phyloP scores from a whole-genome alignment of 108 stramenopile genomes.

The Cyclostephanos tholiformis region DNA sequence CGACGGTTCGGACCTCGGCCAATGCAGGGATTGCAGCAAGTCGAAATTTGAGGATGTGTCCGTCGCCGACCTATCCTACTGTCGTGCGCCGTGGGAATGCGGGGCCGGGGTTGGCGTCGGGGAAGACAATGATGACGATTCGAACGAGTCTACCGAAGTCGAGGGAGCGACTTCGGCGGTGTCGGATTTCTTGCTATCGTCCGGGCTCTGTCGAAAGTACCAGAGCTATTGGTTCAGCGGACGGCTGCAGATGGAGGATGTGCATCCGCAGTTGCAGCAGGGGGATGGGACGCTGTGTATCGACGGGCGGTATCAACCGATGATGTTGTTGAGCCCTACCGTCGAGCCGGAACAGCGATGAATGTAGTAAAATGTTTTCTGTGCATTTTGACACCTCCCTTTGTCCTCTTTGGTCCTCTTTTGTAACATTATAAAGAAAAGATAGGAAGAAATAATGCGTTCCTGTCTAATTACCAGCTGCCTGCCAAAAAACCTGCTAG shows the following conservation, averaged over 20 bases:
- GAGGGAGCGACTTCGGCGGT: constrained; percentile 14
- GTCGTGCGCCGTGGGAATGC: constrained; percentile 48
- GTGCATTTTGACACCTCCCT: too few species aligned
- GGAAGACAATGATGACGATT: not conserved
- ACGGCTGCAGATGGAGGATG: constrained; percentile 53
- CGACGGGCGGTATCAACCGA: constrained; percentile 33
- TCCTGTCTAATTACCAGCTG: too few species aligned
- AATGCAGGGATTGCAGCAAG: constrained; percentile 50
- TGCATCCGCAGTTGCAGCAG: constrained; percentile 45
- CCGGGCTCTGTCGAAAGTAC: constrained; percentile 40
- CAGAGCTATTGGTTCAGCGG: constrained; percentile 37
- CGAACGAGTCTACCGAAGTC: not conserved
- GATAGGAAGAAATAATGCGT: too few species aligned
- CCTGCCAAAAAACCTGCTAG: too few species aligned
- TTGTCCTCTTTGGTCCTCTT: too few species aligned
- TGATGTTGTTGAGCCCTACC: constrained; percentile 4
- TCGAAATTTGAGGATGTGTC: constrained; percentile 29
- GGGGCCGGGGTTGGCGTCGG: constrained; percentile 3
- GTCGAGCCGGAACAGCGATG: not conserved
- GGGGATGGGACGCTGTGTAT: constrained; percentile 39
- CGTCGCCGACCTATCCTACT: constrained; percentile 48
- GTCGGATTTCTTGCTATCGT: constrained; percentile 21
- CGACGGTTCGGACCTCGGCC: constrained; percentile 9
- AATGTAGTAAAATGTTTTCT: too few species aligned
- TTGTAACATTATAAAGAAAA: too few species aligned